Conservation (phyloP, 768 basidiomycete species). For the Boletus insuetus region DNA sequence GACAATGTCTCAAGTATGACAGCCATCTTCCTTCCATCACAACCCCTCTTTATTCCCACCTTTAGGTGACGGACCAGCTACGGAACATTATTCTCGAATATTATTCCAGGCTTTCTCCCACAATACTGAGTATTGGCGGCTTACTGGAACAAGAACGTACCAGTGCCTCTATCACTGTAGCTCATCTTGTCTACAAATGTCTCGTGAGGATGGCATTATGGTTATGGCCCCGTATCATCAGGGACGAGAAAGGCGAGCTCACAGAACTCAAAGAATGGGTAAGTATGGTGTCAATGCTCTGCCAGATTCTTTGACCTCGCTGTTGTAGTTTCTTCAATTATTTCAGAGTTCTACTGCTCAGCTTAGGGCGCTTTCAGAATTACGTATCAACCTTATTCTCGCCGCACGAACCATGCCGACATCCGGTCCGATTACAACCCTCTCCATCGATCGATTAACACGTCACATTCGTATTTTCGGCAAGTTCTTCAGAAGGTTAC, state of each 20-base stretch:
- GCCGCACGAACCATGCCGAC: slow-evolving; percentile 37
- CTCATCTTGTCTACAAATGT: slow-evolving; percentile 74
- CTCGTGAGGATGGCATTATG: slow-evolving; percentile 68
- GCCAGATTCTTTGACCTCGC: slow-evolving; percentile 1
- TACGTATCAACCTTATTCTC: slow-evolving; percentile 54
- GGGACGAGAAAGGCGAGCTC: slow-evolving; percentile 41
- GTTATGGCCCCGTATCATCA: slow-evolving; percentile 59
- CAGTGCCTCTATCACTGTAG: slow-evolving; percentile 48
- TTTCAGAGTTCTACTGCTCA: slow-evolving; percentile 60
- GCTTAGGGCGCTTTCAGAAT: slow-evolving; percentile 50
- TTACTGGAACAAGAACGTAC: slow-evolving; percentile 39
- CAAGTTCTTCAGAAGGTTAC: slow-evolving; percentile 76
- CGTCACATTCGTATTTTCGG: slow-evolving; percentile 71
- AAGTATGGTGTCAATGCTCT: slow-evolving; percentile 16
- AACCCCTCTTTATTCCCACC: neutral
- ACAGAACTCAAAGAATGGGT: slow-evolving; percentile 54
- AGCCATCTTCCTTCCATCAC: neutral
- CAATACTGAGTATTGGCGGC: slow-evolving; percentile 32
- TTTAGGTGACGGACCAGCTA: slow-evolving; percentile 34
- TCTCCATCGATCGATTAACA: slow-evolving; percentile 56
- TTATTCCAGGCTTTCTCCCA: slow-evolving; percentile 50
- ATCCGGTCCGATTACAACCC: slow-evolving; percentile 37
- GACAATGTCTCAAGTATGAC: slow-evolving; percentile 58
- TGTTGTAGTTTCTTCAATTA: slow-evolving; percentile 53
- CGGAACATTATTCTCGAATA: slow-evolving; percentile 56